Evolutionary conservation across 345 rosid genomes (phyloP), one percentile per base, ranked within the genome.

Genomic region (Moricandia arvensis): DNA sequence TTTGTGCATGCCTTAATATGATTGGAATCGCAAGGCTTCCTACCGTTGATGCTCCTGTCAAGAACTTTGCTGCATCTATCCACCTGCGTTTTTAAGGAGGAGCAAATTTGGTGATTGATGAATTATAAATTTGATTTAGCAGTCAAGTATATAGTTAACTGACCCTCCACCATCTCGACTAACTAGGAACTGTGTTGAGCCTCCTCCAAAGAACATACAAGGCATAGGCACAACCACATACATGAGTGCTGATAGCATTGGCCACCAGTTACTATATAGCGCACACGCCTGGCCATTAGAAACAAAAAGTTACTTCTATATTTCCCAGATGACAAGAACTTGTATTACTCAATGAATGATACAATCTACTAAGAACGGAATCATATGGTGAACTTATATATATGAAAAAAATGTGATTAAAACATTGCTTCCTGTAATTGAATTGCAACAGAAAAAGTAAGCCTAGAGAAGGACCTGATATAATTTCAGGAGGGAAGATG

Each of bases 151-250:
- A n/a, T 1, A 62, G 78, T 58, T 55, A 24, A 83, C 97, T 88
- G 75, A 92, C 99, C 97, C 97, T 41, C 97, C 99, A 80, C 97
- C 96, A 49, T 95, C 99, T 57, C 96, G 88, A 80, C 96, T 90
- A 29, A 27, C 85, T 47, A 95, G 82, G 79, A 88, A 91, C 67
- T 92, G 97, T 59, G 99, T 90, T 6, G 97, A 89, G 47, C 99
- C 97, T 59, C 99, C 97, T 81, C 99, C 99, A 75, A 95, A 92
- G 86, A 95, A 95, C 76, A 92, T 45, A 79, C 99, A 95, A 58
- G 97, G 97, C 97, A 95, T 95, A 35, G 97, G 99, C 73, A 95
- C 97, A 66, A 95, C 58, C 60, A 95, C 91, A 51, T 92, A 92
- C 97, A 95, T 95, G 59, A 90, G 93, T 76, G 97, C 97, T 88